Conservation (phyloP, 148 eudicot genomes). For the Spergularia marina region DNA sequence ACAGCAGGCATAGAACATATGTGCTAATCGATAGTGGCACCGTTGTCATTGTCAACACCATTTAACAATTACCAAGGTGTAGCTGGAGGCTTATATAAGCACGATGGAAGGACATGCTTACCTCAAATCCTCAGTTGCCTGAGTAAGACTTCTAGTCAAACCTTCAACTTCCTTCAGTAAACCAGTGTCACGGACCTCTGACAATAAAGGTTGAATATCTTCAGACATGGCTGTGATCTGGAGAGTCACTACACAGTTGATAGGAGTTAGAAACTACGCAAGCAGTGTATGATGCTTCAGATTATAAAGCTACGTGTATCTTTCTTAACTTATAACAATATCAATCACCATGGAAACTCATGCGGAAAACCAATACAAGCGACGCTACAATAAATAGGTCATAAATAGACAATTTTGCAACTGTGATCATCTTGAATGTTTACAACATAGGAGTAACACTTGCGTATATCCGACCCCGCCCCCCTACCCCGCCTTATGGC, state of each 20-base stretch:
- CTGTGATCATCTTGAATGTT: background rate
- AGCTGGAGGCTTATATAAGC: background rate
- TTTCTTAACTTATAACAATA: background rate
- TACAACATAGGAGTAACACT: too few species aligned
- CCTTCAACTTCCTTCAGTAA: constrained; percentile 86
- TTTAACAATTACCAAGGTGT: background rate
- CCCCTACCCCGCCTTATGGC: too few species aligned
- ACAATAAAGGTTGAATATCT: constrained; percentile 82
- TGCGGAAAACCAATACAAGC: background rate
- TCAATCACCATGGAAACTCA: background rate
- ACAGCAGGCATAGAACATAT: background rate
- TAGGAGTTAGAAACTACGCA: constrained; percentile 39
- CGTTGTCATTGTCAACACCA: background rate
- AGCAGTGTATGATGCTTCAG: constrained; percentile 12
- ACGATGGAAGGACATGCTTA: constrained; percentile 21
- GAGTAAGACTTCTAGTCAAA: constrained; percentile 83
- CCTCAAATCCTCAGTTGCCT: constrained; percentile 86
- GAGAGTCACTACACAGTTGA: constrained; percentile 61
- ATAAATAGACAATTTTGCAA: background rate
- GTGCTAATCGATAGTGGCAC: background rate
- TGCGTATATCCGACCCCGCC: too few species aligned
- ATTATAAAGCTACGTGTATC: background rate
- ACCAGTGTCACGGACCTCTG: constrained; percentile 83
- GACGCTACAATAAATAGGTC: background rate
- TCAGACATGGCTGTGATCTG: constrained; percentile 94